Percentiles rank a stretch among this genome's conserved stretches.
Conservation (phyloP, 2,329 filamentous ascomycete genomes). For the Fusarium scirpi region DNA sequence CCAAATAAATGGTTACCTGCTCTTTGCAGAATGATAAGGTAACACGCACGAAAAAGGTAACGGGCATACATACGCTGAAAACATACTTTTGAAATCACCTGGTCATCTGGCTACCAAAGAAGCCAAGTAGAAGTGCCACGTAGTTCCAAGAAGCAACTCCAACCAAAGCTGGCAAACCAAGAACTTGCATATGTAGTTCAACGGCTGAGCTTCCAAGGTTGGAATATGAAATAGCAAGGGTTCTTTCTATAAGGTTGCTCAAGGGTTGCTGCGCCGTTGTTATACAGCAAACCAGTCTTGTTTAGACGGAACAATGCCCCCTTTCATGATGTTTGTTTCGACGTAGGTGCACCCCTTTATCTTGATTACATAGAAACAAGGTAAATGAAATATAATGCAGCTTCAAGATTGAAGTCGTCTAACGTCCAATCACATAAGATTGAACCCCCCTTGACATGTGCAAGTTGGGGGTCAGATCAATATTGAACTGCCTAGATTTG, state of each 20-base stretch:
- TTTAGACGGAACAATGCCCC: neutral
- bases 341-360: neutral
- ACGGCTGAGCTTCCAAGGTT: neutral
- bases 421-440: constrained; percentile 12
- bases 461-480: constrained; percentile 1
- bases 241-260: neutral
- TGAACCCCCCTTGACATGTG: constrained; percentile 15
- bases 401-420: constrained; percentile 6
- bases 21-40: no score
- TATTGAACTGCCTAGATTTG: constrained; percentile 22
- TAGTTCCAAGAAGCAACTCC: neutral
- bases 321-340: neutral
- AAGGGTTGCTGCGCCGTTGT: neutral
- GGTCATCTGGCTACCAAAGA: neutral
- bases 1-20: neutral
- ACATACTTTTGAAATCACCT: neutral
- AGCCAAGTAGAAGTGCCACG: neutral
- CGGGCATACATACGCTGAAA: neutral
- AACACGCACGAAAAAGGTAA: no score
- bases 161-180: neutral
- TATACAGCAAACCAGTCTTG: neutral
- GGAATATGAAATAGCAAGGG: neutral
- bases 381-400: neutral
- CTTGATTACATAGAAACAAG: neutral
- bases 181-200: constrained; percentile 6